These are phyloP conservation scores for Endoconidiophora laricicola DNA, from an alignment of 2,329 filamentous ascomycete species.

Conservation along the genomic window DNA sequence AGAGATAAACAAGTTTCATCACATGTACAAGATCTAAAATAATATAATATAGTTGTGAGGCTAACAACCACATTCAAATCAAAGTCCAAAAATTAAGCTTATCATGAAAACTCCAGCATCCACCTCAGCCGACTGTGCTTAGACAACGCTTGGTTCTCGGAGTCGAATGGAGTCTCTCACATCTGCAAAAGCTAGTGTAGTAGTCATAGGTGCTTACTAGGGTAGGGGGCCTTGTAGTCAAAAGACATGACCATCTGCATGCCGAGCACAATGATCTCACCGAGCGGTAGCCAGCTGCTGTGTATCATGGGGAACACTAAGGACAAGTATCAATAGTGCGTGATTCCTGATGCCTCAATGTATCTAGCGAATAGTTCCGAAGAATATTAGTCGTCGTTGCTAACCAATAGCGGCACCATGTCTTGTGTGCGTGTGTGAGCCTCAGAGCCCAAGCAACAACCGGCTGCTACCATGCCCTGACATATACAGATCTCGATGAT, in stretches of 20 bases:
- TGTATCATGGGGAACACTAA: conserved; percentile 52
- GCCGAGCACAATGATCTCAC: conserved; percentile 52
- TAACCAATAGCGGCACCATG: conserved; percentile 72
- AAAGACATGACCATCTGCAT: conserved; percentile 67
- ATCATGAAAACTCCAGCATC: conserved; percentile 25
- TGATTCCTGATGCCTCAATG: conserved; percentile 55
- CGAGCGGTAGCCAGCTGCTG: conserved; percentile 70
- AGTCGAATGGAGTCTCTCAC: conserved; percentile 85
- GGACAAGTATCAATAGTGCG: conserved; percentile 57
- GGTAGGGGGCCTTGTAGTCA: conserved; percentile 63
- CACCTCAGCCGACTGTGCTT: conserved; percentile 55
- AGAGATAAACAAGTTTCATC: no score
- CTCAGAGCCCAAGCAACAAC: conserved; percentile 44
- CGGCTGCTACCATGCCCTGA: no score
- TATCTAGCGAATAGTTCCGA: conserved; percentile 47
- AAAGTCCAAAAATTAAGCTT: no score
- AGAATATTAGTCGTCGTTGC: conserved; percentile 60
- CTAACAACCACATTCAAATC: no score
- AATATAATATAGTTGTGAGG: no score
- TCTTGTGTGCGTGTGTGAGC: conserved; percentile 53
- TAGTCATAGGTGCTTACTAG: conserved; percentile 63
- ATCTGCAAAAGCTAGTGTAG: conserved; percentile 76
- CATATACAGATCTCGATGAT: no score
- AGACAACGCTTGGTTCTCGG: conserved; percentile 46
- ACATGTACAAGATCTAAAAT: no score